Percentiles rank a stretch among this genome's conserved stretches.
Evolutionary conservation across 371 early-diverging fungal genomes (phyloP).

Genomic region (Rhizopus delemar): DNA sequence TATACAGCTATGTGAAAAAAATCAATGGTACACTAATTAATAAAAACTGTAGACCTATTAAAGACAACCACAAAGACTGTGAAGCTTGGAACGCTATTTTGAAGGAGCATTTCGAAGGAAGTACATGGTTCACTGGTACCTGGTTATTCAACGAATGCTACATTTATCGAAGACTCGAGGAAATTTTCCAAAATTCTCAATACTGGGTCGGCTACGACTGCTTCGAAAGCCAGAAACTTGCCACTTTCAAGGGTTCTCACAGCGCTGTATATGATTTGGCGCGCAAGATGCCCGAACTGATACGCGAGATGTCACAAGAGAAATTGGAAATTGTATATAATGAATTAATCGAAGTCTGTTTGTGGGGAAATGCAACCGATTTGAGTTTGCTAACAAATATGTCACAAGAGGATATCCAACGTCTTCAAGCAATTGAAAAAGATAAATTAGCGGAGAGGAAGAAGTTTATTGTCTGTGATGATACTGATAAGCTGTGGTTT

Average conservation of each 20-base stretch:
- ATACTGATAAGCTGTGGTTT: conserved; percentile 64
- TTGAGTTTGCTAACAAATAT: conserved; percentile 78
- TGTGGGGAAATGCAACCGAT: conserved; percentile 93
- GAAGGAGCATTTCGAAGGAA: conserved; percentile 46
- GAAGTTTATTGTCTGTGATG: conserved; percentile 60
- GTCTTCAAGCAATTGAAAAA: conserved; percentile 62
- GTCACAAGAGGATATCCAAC: conserved; percentile 66
- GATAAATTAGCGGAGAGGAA: conserved; percentile 38
- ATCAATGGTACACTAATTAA: background rate
- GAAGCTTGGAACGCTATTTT: conserved; percentile 67
- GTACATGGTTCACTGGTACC: conserved; percentile 71
- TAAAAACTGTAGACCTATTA: conserved; percentile 47
- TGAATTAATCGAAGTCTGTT: conserved; percentile 71
- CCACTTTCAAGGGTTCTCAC: conserved; percentile 67
- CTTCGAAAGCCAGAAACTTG: conserved; percentile 72
- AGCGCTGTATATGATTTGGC: conserved; percentile 68
- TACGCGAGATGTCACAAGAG: conserved; percentile 39
- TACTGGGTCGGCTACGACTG: conserved; percentile 74
- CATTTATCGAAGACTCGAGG: conserved; percentile 77
- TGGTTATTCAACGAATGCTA: conserved; percentile 86
- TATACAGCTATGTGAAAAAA: too few relatives aligned
- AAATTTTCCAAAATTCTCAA: conserved; percentile 56
- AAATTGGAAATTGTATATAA: conserved; percentile 56
- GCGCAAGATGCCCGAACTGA: conserved; percentile 48
- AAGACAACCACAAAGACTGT: conserved; percentile 62